Base-by-base conservation (phyloP, 495 filamentous ascomycete genomes). In the Rusavskia elegans region DNA sequence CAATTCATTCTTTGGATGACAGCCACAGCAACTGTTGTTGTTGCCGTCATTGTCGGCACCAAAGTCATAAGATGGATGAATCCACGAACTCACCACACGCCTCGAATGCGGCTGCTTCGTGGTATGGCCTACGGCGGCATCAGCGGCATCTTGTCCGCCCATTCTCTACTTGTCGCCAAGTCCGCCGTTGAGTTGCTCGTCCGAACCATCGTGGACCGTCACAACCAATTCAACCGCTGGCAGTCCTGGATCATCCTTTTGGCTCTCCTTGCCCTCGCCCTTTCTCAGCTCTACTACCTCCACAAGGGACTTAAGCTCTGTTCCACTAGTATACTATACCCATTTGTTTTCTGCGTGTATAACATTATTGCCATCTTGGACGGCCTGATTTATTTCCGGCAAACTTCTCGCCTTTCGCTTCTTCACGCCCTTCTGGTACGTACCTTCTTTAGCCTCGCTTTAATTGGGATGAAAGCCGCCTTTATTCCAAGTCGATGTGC, bases 291-390 rank as follows among this genome's bases (percentile, higher is more conserved):
- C 16, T 99, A 93, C 68, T 97, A 89, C 62, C 79, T 99, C 35
- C 90, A 99, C 64, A 78, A 85, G 19, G 92, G 92, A 49, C 73
- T 99, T 53, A 95, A 94, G 62, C 73, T 97, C 39, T 88, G 90
- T 65, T 95, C 88, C 49, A 97, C 92, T 17, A 95, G 87, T 67
- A 80, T 99, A 48, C 77, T 99, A 58, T 99, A 99, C 69, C 92
- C 92, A 6, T 84, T 97, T 60, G 88, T 96, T 36, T 99, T 99
- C 68, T 99, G 92, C 78, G 82, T 96, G 56, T 99, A 97, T 72
- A 99, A 99, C 73, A 95, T 99, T 58, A 90, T 95, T 56, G 93
- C 92, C 53, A 99, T 97, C 57, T 71, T 97, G 54, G 93, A 99
- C 68, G 92, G 92, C 17, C 72, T 99, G 50, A 92, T 99, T 50